These are phyloP conservation scores for Cryptococcus sp. DNA, from an alignment of 1,284 basidiomycete genomes.

Conservation along the genomic window DNA sequence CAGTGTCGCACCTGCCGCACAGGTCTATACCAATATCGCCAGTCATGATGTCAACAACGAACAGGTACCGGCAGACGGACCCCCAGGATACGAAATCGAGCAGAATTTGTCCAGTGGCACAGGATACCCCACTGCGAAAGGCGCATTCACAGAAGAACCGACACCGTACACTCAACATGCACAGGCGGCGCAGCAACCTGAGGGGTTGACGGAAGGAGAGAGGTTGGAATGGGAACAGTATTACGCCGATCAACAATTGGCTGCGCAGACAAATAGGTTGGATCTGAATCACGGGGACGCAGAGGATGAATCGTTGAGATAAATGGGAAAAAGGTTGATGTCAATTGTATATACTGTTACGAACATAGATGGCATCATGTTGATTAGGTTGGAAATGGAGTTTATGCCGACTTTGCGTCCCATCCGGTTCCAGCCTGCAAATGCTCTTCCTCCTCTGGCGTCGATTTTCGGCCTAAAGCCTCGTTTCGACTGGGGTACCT, in stretches of 20 bases:
- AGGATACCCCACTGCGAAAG: not conserved
- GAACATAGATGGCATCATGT: too few relatives aligned
- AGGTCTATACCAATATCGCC: not conserved
- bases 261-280: not conserved
- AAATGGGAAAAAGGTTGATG: too few relatives aligned
- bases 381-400: too few relatives aligned
- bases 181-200: not conserved
- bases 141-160: not conserved
- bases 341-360: too few relatives aligned
- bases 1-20: not conserved
- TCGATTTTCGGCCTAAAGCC: slow-evolving; percentile 5
- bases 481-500: slow-evolving; percentile 11
- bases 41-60: not conserved
- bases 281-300: not conserved
- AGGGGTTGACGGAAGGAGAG: not conserved
- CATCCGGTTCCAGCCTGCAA: slow-evolving; percentile 5
- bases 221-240: not conserved
- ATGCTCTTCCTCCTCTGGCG: slow-evolving; percentile 6
- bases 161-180: not conserved
- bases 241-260: not conserved
- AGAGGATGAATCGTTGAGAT: not conserved
- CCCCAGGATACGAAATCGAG: not conserved
- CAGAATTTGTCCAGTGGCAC: not conserved
- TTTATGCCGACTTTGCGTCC: not conserved
- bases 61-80: not conserved